Base-by-base conservation (phyloP, 148 eudicot species). In the Vaccinium darrowii region DNA sequence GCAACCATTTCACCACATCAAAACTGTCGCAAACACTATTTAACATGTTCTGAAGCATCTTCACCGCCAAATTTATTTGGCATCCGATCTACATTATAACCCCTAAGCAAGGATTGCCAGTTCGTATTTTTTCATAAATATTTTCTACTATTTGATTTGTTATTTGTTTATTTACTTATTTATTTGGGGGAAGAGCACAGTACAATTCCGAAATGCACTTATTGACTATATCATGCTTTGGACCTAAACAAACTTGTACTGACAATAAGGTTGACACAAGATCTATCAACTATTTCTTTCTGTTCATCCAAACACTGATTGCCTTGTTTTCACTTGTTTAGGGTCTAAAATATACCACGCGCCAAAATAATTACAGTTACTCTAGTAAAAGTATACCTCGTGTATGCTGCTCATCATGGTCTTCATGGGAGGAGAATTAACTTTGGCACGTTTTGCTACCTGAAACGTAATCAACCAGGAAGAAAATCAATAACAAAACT, bases 391-490 rank as follows among this genome's bases (percentile, higher is more conserved):
- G 84, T 50, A 30, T 89, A 95, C 99, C 98, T 92, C 74, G 8
- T 88, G 94, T 79, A 97, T 81, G 83, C 84, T 76, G 84, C 84
- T 88, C 85, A 97, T 87, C 77, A 97, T 84, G 49, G 81, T 88
- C 71, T 52, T 84, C 65, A 95, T 82, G 19, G 93, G 93, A 25
- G 98, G 96, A 75, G 98, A 94, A 82, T 97, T 92, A 18, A 93
- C 88, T 92, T 95, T 97, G 27, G 93, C 99, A 79, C 98, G 97
- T 60, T 89, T 92, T 56, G 99, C 91, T 76, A 97, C 80, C 99
- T 97, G 93, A n/a, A 85, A 75, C 60, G 58, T 47, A 56, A 63
- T 63, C 69, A 63, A 83, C 62, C 39, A 63, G 76, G 33, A 52
- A 54, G 53, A 83, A 36, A 36, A 60, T 51, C n/a, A 65, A 52